These are phyloP conservation scores for Fusarium mangiferae DNA, from an alignment of 2,329 filamentous ascomycete genomes.

Conservation along the genomic window DNA sequence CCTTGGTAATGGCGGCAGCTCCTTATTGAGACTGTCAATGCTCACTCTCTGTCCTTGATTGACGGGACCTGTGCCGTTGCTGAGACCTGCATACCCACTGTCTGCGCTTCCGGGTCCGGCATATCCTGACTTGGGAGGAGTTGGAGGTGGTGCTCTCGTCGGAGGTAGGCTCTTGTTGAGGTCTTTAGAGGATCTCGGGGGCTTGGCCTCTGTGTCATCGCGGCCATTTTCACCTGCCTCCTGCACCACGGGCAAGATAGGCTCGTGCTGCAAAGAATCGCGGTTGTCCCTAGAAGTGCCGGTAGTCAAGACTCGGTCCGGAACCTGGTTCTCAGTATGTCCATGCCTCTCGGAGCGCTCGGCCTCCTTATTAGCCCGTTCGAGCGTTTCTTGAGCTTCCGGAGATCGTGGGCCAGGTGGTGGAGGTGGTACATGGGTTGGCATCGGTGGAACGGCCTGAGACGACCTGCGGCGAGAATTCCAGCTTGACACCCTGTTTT, in stretches of 20 bases:
- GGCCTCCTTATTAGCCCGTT: constrained; percentile 53
- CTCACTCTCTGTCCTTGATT: constrained; percentile 54
- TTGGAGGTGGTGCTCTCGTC: constrained; percentile 54
- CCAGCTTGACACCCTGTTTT: constrained; percentile 52
- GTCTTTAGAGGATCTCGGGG: constrained; percentile 56
- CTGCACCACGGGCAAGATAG: constrained; percentile 82
- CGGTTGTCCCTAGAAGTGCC: constrained; percentile 54
- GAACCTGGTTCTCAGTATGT: constrained; percentile 61
- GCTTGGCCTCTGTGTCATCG: constrained; percentile 54
- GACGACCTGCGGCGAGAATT: constrained; percentile 49
- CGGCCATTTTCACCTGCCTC: constrained; percentile 77
- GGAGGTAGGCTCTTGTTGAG: constrained; percentile 52
- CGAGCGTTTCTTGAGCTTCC: constrained; percentile 54
- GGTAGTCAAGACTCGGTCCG: constrained; percentile 67
- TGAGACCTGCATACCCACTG: constrained; percentile 57
- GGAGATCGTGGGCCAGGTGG: constrained; percentile 51
- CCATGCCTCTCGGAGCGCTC: constrained; percentile 49
- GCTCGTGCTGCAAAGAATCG: constrained; percentile 67
- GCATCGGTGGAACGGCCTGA: constrained; percentile 55
- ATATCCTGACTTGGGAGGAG: constrained; percentile 47
- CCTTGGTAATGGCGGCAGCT: constrained; percentile 65
- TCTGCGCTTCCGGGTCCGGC: constrained; percentile 60
- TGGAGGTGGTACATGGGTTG: constrained; percentile 57
- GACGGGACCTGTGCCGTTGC: constrained; percentile 47
- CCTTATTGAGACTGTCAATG: constrained; percentile 69